Conservation (phyloP, 2,329 filamentous ascomycete genomes). For the Talaromyces sp. region DNA sequence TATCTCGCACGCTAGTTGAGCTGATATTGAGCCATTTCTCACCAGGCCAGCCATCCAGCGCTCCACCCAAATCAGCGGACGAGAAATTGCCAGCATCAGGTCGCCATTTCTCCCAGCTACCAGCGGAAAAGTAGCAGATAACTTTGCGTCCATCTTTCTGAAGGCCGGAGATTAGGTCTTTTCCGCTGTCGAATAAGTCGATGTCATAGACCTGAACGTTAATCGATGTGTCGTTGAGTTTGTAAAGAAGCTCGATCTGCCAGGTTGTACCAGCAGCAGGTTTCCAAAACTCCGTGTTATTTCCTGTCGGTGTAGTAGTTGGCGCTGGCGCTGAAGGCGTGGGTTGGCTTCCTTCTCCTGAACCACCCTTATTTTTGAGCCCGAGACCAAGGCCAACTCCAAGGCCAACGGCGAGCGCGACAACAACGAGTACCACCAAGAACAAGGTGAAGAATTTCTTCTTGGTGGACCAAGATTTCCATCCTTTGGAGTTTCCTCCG, state of each 20-base stretch:
- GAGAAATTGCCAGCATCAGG: conserved; percentile 54
- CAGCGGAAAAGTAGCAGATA: conserved; percentile 72
- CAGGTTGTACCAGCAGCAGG: conserved; percentile 51
- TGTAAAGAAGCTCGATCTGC: conserved; percentile 56
- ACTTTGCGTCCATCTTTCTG: conserved; percentile 53
- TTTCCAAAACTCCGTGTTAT: conserved; percentile 41
- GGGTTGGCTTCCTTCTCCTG: conserved; percentile 18
- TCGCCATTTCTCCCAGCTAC: conserved; percentile 62
- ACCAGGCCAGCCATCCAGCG: conserved; percentile 59
- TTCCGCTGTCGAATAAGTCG: conserved; percentile 51
- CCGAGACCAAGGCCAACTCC: conserved; percentile 56
- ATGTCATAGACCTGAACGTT: conserved; percentile 59
- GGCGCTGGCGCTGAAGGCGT: conserved; percentile 18
- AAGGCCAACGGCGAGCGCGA: conserved; percentile 51
- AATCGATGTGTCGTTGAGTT: conserved; percentile 37
- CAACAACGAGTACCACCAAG: conserved; percentile 22
- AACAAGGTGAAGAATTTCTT: conserved; percentile 28
- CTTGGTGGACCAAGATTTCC: conserved; percentile 16
- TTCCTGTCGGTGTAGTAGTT: conserved; percentile 9
- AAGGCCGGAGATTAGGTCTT: conserved; percentile 43
- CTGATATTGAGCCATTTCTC: conserved; percentile 63
- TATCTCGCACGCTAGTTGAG: conserved; percentile 54
- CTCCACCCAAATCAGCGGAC: conserved; percentile 52
- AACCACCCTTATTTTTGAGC: conserved; percentile 31
- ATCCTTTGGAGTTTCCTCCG: not conserved